Percentiles rank a stretch among this genome's conserved stretches.
Evolutionary conservation across 345 rosid genomes (phyloP).

Genomic region (Rhodamnia argentea): DNA sequence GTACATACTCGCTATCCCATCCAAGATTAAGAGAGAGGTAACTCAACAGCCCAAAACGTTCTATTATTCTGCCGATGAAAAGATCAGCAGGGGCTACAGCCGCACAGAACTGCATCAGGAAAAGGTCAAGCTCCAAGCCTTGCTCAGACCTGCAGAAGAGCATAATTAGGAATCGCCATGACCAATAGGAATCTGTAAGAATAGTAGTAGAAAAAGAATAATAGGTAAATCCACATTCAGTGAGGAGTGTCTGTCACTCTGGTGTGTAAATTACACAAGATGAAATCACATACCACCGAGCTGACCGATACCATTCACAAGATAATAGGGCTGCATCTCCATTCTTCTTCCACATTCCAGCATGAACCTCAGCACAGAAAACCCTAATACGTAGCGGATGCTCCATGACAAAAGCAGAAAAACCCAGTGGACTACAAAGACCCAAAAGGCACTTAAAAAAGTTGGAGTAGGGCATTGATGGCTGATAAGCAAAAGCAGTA

Average conservation of each 20-base stretch:
- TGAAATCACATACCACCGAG: constrained; percentile 49
- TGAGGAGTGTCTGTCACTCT: not conserved
- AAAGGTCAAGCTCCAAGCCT: constrained; percentile 91
- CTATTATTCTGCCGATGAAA: constrained; percentile 57
- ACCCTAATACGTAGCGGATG: constrained; percentile 84
- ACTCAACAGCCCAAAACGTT: constrained; percentile 68
- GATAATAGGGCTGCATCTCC: constrained; percentile 64
- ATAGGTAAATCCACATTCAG: not conserved
- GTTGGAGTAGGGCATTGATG: constrained; percentile 19
- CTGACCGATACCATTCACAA: constrained; percentile 76
- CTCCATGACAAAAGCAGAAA: constrained; percentile 84
- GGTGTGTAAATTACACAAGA: not conserved
- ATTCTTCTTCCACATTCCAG: constrained; percentile 97
- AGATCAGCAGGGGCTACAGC: constrained; percentile 89
- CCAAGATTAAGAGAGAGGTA: constrained; percentile 51
- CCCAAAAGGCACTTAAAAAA: constrained; percentile 59
- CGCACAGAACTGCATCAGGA: constrained; percentile 94
- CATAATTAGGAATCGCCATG: constrained; percentile 6
- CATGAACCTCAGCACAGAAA: constrained; percentile 79
- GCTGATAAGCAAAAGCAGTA: constrained; percentile 17
- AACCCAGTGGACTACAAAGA: constrained; percentile 64
- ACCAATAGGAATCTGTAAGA: not conserved
- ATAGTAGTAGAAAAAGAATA: not conserved
- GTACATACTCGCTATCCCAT: constrained; percentile 52
- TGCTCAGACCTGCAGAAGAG: constrained; percentile 70